Percentiles rank a stretch among this genome's conserved stretches.
Conservation (phyloP, 75 land plant genomes). For the Sequoia sempervirens region DNA sequence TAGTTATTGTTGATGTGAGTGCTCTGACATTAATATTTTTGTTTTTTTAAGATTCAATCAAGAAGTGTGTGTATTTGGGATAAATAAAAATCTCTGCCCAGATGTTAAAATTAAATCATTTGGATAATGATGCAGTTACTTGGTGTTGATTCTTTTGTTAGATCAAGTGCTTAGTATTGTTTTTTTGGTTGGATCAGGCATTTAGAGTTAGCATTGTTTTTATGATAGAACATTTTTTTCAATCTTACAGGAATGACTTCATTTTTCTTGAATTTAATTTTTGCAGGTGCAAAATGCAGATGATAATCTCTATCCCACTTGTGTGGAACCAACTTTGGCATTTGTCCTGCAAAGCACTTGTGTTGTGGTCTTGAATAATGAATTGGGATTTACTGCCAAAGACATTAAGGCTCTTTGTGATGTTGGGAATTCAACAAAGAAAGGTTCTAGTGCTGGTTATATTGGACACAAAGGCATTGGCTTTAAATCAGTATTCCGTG, state of each 20-base stretch:
- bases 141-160: constrained; percentile 1
- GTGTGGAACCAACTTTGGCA: constrained; percentile 62
- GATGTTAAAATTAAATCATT: neutral
- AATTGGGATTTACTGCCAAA: constrained; percentile 71
- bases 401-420: constrained; percentile 96
- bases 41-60: neutral
- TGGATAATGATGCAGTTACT: constrained; percentile 1
- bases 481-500: constrained; percentile 97
- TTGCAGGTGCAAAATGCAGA: constrained; percentile 97
- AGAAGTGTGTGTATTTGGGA: neutral
- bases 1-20: too few relatives aligned
- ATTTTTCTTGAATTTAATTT: constrained; percentile 6
- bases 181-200: neutral
- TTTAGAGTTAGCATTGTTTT: neutral
- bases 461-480: constrained; percentile 98
- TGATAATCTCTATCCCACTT: constrained; percentile 68
- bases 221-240: neutral
- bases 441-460: constrained; percentile 73
- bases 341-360: constrained; percentile 64
- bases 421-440: constrained; percentile 94
- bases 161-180: neutral
- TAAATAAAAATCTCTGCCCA: neutral
- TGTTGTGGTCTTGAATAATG: constrained; percentile 84
- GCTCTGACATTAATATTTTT: neutral
- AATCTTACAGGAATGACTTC: neutral